Evolutionary conservation across 208 protist genomes (phyloP).

Genomic region (Trichomonas vaginalis): DNA sequence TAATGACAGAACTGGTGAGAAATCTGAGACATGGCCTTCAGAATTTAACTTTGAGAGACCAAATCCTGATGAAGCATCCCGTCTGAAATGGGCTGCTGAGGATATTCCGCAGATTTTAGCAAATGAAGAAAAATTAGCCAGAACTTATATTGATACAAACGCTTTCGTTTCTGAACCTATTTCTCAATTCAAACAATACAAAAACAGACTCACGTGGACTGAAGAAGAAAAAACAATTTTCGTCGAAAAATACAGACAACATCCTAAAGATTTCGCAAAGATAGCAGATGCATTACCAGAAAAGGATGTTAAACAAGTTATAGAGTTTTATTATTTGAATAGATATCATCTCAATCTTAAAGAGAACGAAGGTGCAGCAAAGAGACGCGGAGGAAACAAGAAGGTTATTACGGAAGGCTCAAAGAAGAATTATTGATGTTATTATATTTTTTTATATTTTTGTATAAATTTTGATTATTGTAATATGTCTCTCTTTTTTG

Average conservation of each 20-base stretch:
- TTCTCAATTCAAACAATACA: background rate
- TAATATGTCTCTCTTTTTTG: too few relatives aligned
- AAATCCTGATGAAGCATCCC: background rate
- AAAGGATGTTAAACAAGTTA: background rate
- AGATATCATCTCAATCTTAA: background rate
- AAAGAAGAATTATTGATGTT: background rate
- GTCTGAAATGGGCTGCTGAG: background rate
- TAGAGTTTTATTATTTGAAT: constrained; percentile 4
- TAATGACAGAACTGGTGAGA: background rate
- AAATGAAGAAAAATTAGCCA: background rate
- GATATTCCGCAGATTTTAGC: background rate
- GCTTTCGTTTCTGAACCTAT: background rate
- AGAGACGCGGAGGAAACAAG: background rate
- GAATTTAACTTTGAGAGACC: background rate
- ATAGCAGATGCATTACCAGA: background rate
- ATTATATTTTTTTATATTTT: background rate
- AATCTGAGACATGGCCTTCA: background rate
- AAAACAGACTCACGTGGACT: background rate
- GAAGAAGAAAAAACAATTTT: constrained; percentile 7
- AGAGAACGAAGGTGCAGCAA: background rate
- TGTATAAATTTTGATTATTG: background rate
- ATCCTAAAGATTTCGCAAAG: background rate
- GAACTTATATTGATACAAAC: background rate
- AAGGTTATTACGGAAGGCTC: constrained; percentile 16
- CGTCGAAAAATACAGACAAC: background rate